Percentiles rank a stretch among this genome's conserved stretches.
phyloP scores from a whole-genome alignment of 2,329 filamentous ascomycete species.

The Ramularia collo-cygni region DNA sequence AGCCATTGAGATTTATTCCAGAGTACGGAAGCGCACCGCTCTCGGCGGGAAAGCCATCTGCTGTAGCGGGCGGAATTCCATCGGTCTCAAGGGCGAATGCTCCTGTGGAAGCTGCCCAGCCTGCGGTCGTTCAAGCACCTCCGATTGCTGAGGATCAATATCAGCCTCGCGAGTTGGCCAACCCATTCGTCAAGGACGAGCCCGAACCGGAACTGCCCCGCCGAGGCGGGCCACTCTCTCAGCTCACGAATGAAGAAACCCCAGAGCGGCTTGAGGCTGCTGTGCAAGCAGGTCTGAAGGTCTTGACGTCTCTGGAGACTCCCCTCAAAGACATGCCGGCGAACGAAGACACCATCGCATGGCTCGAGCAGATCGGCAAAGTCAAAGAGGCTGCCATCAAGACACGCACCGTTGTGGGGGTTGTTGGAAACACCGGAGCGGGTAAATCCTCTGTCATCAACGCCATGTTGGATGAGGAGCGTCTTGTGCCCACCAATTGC shows the following conservation, averaged over 20 bases:
- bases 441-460: slow-evolving; percentile 53
- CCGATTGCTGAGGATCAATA: slow-evolving; percentile 6
- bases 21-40: too few relatives aligned
- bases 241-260: slow-evolving; percentile 28
- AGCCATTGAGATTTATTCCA: too few relatives aligned
- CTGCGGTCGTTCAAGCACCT: too few relatives aligned
- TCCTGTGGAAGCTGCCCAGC: too few relatives aligned
- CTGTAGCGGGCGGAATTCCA: too few relatives aligned
- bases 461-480: slow-evolving; percentile 55
- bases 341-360: slow-evolving; percentile 32
- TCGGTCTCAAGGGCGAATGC: too few relatives aligned
- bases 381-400: slow-evolving; percentile 35
- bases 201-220: slow-evolving; percentile 1
- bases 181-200: slow-evolving; percentile 11
- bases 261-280: slow-evolving; percentile 35
- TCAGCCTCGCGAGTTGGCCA: slow-evolving; percentile 10
- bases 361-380: slow-evolving; percentile 37
- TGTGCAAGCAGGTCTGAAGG: slow-evolving; percentile 32
- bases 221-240: slow-evolving; percentile 23
- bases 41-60: too few relatives aligned
- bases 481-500: slow-evolving; percentile 50
- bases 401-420: slow-evolving; percentile 47
- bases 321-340: slow-evolving; percentile 24
- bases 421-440: slow-evolving; percentile 55
- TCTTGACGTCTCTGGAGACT: slow-evolving; percentile 31